phyloP scores from a whole-genome alignment of 345 rosid genomes.

The Populus ilicifolia region DNA sequence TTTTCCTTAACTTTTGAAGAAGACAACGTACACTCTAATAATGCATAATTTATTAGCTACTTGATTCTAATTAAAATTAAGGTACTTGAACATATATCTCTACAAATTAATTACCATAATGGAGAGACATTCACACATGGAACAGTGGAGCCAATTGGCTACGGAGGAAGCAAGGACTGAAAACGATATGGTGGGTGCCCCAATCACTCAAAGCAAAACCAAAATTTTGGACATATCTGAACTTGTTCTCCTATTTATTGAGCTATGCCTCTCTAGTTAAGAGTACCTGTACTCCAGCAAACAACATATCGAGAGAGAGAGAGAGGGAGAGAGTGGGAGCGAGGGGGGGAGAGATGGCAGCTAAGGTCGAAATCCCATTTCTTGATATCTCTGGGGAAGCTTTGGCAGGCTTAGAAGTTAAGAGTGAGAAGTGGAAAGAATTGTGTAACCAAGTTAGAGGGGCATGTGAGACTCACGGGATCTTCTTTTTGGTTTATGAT shows the following conservation, averaged over 20 bases:
- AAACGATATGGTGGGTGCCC: background rate
- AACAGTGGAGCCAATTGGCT: background rate
- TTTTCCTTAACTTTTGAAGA: too few species aligned
- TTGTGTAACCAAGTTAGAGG: slow-evolving; percentile 32
- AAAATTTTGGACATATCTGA: background rate
- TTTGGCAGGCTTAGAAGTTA: background rate
- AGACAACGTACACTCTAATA: too few species aligned
- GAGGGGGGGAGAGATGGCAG: slow-evolving; percentile 7
- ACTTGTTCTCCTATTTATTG: background rate
- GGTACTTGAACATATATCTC: too few species aligned
- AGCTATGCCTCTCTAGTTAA: background rate
- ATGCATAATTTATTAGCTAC: too few species aligned
- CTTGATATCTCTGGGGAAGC: slow-evolving; percentile 22
- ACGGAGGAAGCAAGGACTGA: background rate
- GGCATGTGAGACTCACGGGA: slow-evolving; percentile 41
- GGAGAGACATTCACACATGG: background rate
- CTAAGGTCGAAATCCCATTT: slow-evolving; percentile 22
- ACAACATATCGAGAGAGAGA: background rate
- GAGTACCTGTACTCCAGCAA: background rate
- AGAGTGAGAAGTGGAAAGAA: slow-evolving; percentile 16
- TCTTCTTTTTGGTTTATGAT: slow-evolving; percentile 25
- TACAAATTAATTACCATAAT: background rate
- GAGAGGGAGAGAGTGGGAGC: background rate
- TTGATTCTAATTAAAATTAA: too few species aligned
- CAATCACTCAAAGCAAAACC: background rate